These are phyloP conservation scores for Eucalyptus cladocalyx DNA, from an alignment of 345 rosid genomes.

Conservation along the genomic window DNA sequence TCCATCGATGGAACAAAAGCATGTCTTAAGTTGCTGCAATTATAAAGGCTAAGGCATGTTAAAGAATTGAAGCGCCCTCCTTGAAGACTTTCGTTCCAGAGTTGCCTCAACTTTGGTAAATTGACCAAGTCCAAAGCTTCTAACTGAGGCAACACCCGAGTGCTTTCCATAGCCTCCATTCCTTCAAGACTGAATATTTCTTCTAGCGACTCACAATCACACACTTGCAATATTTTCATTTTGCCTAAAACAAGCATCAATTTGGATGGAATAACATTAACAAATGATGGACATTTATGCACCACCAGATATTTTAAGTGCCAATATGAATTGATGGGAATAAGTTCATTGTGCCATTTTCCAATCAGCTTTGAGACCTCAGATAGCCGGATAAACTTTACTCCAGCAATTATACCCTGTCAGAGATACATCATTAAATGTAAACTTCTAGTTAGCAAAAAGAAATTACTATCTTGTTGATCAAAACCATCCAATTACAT, in stretches of 20 bases:
- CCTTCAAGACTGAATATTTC: not conserved
- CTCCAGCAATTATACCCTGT: not conserved
- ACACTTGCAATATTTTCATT: not conserved
- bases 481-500: not conserved
- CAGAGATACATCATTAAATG: accelerated
- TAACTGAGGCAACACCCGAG: not conserved
- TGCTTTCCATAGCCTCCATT: accelerated
- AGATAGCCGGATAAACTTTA: not conserved
- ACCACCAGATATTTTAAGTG: not conserved
- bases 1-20: not conserved
- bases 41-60: accelerated
- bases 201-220: not conserved
- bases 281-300: not conserved
- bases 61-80: not conserved
- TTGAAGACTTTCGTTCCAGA: not conserved
- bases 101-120: not conserved
- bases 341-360: not conserved
- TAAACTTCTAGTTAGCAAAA: not conserved
- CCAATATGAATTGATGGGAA: not conserved
- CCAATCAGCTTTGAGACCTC: not conserved
- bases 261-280: accelerated
- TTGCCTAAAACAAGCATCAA: not conserved
- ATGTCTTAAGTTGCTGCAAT: not conserved
- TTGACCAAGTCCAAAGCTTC: accelerated
- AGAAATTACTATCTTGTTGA: not conserved